A percentile compares a stretch with the other conserved stretches of the same genome.
Conservation (phyloP, 1,139 yeast species). For the Hansenula lynferdii region DNA sequence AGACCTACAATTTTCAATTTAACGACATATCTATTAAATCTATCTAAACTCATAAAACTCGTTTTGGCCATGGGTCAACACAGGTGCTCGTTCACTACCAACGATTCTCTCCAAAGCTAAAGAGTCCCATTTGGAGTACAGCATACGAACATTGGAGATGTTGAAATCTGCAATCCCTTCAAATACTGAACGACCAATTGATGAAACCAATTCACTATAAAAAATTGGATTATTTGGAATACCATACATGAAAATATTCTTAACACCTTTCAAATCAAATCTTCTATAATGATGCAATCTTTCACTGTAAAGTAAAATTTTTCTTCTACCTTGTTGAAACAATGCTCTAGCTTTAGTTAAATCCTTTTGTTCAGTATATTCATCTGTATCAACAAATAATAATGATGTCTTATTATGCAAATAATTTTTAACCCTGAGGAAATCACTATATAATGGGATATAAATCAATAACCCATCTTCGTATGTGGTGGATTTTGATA, state of each 20-base stretch:
- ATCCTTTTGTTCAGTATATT: constrained; percentile 70
- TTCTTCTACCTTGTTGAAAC: constrained; percentile 60
- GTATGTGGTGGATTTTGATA: constrained; percentile 47
- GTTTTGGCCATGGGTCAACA: constrained; percentile 61
- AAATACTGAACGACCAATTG: constrained; percentile 38
- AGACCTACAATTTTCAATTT: too few species aligned
- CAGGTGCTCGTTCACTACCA: constrained; percentile 73
- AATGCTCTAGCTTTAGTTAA: constrained; percentile 66
- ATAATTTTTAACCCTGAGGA: constrained; percentile 68
- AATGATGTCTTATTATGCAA: constrained; percentile 56
- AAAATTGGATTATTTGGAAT: constrained; percentile 83
- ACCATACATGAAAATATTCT: constrained; percentile 75
- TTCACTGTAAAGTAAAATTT: constrained; percentile 80
- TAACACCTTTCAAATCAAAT: constrained; percentile 82
- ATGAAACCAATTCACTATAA: constrained; percentile 67
- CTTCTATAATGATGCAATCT: constrained; percentile 91
- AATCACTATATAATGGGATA: constrained; percentile 86
- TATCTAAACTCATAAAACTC: constrained; percentile 70
- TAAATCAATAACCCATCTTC: constrained; percentile 73
- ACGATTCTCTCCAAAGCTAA: constrained; percentile 77
- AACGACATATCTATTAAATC: background rate
- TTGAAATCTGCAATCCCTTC: constrained; percentile 48
- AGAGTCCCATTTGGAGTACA: constrained; percentile 82
- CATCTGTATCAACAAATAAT: constrained; percentile 67
- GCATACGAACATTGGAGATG: constrained; percentile 58